Evolutionary conservation across 768 basidiomycete species (phyloP).

Genomic region (Serendipita sp.): DNA sequence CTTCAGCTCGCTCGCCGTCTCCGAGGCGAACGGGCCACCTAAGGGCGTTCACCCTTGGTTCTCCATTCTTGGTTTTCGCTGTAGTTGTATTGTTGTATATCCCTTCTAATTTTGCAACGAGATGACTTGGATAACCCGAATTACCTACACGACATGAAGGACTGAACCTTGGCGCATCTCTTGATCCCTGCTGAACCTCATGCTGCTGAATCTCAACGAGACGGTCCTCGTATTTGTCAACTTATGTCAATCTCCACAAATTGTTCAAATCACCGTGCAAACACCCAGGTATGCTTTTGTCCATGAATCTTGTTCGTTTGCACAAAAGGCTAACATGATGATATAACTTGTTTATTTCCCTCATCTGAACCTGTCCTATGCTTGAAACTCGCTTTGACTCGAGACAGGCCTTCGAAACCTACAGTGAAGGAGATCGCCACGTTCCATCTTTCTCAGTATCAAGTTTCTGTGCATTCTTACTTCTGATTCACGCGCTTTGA

Average conservation of each 20-base stretch:
- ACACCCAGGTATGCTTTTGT: no score
- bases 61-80: neutral
- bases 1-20: constrained; percentile 75
- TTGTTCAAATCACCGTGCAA: neutral
- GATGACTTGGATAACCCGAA: neutral
- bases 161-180: neutral
- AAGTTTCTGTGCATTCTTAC: neutral
- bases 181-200: neutral
- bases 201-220: neutral
- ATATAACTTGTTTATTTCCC: no score
- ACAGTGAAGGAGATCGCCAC: neutral
- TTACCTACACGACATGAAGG: neutral
- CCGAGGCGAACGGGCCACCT: constrained; percentile 47
- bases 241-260: neutral
- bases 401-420: neutral
- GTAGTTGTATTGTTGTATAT: constrained; percentile 4
- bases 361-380: no score
- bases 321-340: no score
- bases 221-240: neutral
- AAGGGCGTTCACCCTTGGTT: neutral
- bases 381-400: no score
- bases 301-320: no score
- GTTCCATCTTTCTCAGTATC: neutral
- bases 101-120: neutral
- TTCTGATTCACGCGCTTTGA: neutral